Percentiles rank a stretch among this genome's conserved stretches.
These are phyloP conservation scores for Citrus sp. DNA, from an alignment of 345 rosid genomes.

Conservation along the genomic window DNA sequence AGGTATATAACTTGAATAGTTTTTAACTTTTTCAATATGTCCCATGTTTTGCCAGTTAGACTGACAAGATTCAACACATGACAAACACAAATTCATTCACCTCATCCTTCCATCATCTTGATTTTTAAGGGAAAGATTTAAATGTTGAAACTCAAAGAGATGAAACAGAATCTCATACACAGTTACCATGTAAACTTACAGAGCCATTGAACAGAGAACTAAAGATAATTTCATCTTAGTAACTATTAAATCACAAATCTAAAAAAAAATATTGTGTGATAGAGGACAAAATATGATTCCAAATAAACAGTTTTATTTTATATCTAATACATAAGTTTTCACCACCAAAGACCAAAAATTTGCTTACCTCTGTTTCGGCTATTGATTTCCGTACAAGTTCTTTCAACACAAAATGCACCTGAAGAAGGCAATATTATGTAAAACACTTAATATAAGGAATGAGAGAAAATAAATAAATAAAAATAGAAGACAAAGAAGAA, in stretches of 20 bases:
- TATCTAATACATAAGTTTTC: neutral
- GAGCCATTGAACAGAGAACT: neutral
- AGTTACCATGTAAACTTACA: neutral
- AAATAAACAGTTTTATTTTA: neutral
- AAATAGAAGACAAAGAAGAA: neutral
- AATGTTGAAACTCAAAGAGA: neutral
- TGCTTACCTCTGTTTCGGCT: slow-evolving; percentile 80
- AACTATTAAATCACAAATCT: neutral
- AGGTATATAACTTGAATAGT: neutral
- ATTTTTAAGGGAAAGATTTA: neutral
- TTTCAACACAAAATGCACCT: slow-evolving; percentile 95
- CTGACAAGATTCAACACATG: neutral
- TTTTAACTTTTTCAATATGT: neutral
- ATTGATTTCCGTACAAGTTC: slow-evolving; percentile 97
- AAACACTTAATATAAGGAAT: neutral
- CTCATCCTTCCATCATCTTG: neutral
- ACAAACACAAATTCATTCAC: neutral
- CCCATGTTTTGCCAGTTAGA: neutral
- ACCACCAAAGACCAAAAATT: slow-evolving; percentile 15
- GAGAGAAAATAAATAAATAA: too few species aligned
- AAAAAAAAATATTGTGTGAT: neutral
- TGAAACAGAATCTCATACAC: neutral
- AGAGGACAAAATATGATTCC: neutral
- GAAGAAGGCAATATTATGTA: slow-evolving; percentile 9
- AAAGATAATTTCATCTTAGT: neutral